These are phyloP conservation scores for Acanthamoeba pearcei DNA, from an alignment of 208 protist genomes.

Conservation along the genomic window DNA sequence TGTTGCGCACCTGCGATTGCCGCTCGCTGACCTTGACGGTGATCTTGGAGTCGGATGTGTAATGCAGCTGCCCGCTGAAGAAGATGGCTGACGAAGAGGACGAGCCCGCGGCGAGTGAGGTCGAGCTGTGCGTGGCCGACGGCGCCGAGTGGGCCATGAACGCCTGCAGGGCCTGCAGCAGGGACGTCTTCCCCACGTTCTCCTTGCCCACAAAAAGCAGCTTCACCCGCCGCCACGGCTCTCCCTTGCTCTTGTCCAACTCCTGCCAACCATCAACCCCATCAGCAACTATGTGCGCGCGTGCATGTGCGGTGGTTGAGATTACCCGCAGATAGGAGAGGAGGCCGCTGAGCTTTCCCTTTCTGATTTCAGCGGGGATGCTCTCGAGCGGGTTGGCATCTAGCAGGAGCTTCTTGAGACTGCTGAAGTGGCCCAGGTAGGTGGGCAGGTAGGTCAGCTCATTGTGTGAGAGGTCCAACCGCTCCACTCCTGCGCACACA, in stretches of 20 bases:
- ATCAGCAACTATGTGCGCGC: not conserved
- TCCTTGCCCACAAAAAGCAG: slow-evolving; percentile 62
- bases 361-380: slow-evolving; percentile 38
- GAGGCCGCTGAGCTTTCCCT: slow-evolving; percentile 23
- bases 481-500: slow-evolving; percentile 30
- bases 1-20: not conserved
- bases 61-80: slow-evolving; percentile 55
- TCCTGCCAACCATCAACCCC: not conserved
- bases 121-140: not conserved
- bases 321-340: slow-evolving; percentile 53
- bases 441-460: slow-evolving; percentile 60
- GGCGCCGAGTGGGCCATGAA: slow-evolving; percentile 52
- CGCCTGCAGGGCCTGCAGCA: slow-evolving; percentile 39
- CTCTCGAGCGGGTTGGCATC: slow-evolving; percentile 62
- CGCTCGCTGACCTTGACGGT: slow-evolving; percentile 8
- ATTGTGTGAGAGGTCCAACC: slow-evolving; percentile 46
- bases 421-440: slow-evolving; percentile 50
- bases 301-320: too few relatives aligned
- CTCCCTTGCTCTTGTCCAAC: slow-evolving; percentile 65
- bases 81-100: not conserved
- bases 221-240: slow-evolving; percentile 64
- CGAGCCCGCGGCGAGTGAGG: not conserved
- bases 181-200: slow-evolving; percentile 60
- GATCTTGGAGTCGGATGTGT: slow-evolving; percentile 50
- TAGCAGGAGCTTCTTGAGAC: slow-evolving; percentile 45